Evolutionary conservation across 2,329 filamentous ascomycete genomes (phyloP).

Genomic region (Fusarium falciforme): DNA sequence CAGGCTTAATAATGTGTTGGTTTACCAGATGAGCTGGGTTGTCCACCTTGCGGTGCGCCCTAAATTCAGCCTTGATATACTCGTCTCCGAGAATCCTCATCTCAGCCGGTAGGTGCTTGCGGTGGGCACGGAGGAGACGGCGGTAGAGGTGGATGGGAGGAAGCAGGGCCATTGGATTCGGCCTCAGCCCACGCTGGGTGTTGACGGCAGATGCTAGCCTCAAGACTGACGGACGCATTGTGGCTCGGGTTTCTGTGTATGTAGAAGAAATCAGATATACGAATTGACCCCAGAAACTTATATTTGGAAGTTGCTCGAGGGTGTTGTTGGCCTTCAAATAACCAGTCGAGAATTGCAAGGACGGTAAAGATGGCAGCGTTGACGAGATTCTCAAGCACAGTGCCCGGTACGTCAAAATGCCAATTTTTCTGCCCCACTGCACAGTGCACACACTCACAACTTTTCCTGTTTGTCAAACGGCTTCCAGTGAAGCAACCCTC

Average conservation of each 20-base stretch:
- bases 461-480: conserved; percentile 25
- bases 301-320: not conserved
- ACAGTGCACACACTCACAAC: conserved; percentile 42
- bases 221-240: conserved; percentile 45
- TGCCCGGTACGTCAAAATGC: conserved; percentile 20
- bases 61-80: conserved; percentile 94
- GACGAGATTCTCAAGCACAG: conserved; percentile 36
- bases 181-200: conserved; percentile 48
- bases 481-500: conserved; percentile 7
- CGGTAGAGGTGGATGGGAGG: conserved; percentile 92
- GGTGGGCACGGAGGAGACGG: conserved; percentile 85
- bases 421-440: conserved; percentile 35
- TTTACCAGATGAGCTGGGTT: conserved; percentile 91
- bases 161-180: conserved; percentile 73
- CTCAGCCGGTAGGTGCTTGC: conserved; percentile 79
- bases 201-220: conserved; percentile 53
- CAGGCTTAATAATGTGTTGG: conserved; percentile 6
- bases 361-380: conserved; percentile 20
- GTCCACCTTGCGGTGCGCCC: conserved; percentile 83
- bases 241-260: not conserved
- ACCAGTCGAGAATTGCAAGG: conserved; percentile 8
- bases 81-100: conserved; percentile 88
- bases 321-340: not conserved
- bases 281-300: not conserved
- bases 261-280: not conserved